Evolutionary conservation across 176 grass and related monocot species (phyloP).

Genomic region (Cocos nucifera): DNA sequence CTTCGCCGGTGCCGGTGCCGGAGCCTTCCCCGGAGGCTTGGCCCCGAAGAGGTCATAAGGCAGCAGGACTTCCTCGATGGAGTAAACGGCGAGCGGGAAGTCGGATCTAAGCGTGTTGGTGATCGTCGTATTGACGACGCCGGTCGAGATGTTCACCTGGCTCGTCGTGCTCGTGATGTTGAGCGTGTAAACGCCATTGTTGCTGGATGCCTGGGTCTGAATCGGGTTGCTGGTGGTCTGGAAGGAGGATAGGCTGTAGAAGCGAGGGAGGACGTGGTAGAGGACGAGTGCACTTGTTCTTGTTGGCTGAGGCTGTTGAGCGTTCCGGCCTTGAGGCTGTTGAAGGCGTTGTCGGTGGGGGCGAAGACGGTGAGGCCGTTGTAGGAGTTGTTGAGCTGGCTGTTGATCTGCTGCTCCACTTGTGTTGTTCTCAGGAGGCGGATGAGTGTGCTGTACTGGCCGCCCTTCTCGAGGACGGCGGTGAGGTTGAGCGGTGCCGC

Average conservation of each 20-base stretch:
- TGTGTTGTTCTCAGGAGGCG: conserved; percentile 56
- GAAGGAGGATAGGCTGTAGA: conserved; percentile 42
- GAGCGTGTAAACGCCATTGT: conserved; percentile 50
- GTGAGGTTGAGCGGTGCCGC: conserved; percentile 48
- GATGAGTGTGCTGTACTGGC: conserved; percentile 51
- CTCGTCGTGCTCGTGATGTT: conserved; percentile 60
- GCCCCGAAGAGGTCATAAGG: conserved; percentile 61
- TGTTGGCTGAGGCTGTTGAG: conserved; percentile 58
- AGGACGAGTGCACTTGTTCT: conserved; percentile 68
- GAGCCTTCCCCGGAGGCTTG: conserved; percentile 44
- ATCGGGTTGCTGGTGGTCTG: conserved; percentile 81
- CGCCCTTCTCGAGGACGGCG: conserved; percentile 53
- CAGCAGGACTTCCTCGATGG: conserved; percentile 55
- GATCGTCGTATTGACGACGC: conserved; percentile 43
- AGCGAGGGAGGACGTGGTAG: conserved; percentile 59
- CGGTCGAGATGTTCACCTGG: conserved; percentile 61
- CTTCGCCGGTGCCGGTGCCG: conserved; percentile 22
- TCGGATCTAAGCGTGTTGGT: conserved; percentile 25
- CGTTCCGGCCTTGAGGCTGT: conserved; percentile 48
- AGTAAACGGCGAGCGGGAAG: conserved; percentile 61
- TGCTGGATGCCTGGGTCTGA: conserved; percentile 67
- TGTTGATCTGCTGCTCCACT: conserved; percentile 68
- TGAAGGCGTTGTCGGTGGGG: conserved; percentile 75
- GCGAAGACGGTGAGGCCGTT: conserved; percentile 68
- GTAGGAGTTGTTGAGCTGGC: conserved; percentile 56